Percentiles rank a stretch among this genome's conserved stretches.
Evolutionary conservation across 305 asterid genomes (phyloP).

Genomic region (Solanum hybrid): DNA sequence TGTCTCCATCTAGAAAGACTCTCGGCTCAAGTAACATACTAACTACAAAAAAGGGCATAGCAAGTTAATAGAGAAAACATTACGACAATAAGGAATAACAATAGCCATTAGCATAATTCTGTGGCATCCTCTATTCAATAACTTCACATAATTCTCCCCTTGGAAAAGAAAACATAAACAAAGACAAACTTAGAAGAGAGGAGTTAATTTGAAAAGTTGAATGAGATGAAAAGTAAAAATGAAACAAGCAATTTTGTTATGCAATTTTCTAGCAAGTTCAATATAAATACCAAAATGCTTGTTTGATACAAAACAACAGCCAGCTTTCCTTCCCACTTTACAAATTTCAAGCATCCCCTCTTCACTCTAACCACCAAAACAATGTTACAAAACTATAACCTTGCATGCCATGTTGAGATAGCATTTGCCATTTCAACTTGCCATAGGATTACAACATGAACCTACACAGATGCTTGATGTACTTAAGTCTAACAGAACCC

Average conservation of each 20-base stretch:
- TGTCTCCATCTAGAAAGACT: not conserved
- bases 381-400: not conserved
- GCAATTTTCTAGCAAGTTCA: not conserved
- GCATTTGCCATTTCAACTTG: constrained; percentile 3
- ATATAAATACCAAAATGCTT: not conserved
- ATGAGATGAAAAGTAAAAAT: not conserved
- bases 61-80: not conserved
- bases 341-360: constrained; percentile 5
- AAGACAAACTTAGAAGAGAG: not conserved
- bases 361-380: not conserved
- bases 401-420: not conserved
- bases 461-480: not conserved
- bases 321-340: not conserved
- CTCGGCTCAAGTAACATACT: not conserved
- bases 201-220: not conserved
- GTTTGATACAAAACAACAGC: not conserved
- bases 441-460: not conserved
- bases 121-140: not conserved
- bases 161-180: not conserved
- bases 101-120: not conserved
- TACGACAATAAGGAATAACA: not conserved
- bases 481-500: not conserved
- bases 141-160: not conserved
- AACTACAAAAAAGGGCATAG: not conserved
- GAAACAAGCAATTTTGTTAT: not conserved